phyloP scores from a whole-genome alignment of 2,329 filamentous ascomycete genomes.

The Hypoxylon sp. region DNA sequence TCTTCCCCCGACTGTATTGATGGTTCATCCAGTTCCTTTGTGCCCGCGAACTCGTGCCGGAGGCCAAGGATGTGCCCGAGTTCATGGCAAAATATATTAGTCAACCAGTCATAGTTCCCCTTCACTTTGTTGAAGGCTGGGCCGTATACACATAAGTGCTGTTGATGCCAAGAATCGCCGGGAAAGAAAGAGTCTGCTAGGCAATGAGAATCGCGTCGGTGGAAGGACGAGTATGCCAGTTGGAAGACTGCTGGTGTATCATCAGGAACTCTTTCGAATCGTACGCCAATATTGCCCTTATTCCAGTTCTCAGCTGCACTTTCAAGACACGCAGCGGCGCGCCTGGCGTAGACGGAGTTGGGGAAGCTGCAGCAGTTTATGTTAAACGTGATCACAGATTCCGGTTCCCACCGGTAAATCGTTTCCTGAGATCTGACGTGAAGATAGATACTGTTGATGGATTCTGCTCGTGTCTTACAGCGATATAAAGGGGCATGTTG shows the following conservation, averaged over 20 bases:
- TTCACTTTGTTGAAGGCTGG: neutral
- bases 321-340: conserved; percentile 2
- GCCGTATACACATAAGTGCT: conserved; percentile 1
- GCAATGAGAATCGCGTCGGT: neutral
- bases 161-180: neutral
- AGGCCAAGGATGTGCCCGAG: conserved; percentile 30
- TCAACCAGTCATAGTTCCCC: neutral
- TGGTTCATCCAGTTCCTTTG: neutral
- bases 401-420: conserved; percentile 14
- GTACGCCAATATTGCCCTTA: neutral
- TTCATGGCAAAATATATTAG: conserved; percentile 27
- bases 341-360: neutral
- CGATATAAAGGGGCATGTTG: neutral
- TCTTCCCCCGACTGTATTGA: too few relatives aligned
- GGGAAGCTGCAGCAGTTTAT: conserved; percentile 5
- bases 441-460: conserved; percentile 7
- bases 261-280: conserved; percentile 17
- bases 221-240: neutral
- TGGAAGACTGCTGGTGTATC: conserved; percentile 13
- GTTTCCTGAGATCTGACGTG: neutral
- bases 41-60: conserved; percentile 23
- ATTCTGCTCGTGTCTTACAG: neutral
- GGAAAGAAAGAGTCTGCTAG: conserved; percentile 14
- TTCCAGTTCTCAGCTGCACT: conserved; percentile 12
- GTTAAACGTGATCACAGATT: conserved; percentile 15